Evolutionary conservation across 1,284 basidiomycete genomes (phyloP), one percentile per base, ranked within the genome.

Genomic region (Cryptococcus depauperatus): DNA sequence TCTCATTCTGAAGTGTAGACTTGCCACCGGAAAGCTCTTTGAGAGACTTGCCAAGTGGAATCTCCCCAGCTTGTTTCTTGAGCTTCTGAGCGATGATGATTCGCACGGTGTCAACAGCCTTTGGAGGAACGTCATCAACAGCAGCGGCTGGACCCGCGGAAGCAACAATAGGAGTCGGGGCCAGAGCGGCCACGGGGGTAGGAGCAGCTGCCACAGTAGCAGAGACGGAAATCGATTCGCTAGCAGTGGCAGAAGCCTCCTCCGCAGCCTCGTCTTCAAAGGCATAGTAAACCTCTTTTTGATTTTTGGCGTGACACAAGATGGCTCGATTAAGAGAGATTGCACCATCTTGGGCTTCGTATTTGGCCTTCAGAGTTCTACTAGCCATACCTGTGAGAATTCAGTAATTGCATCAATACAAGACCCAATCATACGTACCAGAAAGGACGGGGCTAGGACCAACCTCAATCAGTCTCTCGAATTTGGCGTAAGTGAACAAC

Each of bases 21-120:
- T 98, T 98, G 57, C 95, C 95, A 34, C 90, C 91, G 42, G 96
- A 91, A 50, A 97, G 83, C 65, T 98, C 93, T 73, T 97, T 97
- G 77, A 98, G 92, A 1, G 90, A 85, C 72, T 98, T 98, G 54
- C 81, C 79, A n/a, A 91, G 76, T 3, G 90, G 85, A 44, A 98
- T 76, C 59, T 97, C 93, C 43, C 83, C 78, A 29, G 91, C 78
- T 51, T 76, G 80, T 77, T 97, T 98, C 83, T 98, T 98, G 64
- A 98, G 76, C 74, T 98, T 97, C 75, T 98, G 93, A 1, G 93
- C 90, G 50, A 98, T 84, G 68, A 98, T 84, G 59, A 82, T 79
- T 41, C 80, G 78, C 32, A 98, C 79, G 23, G 93, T 85, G 55
- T 98, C 93, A 58, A 84, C 75, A 5, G 93, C 88, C 72, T 89